Percentiles rank a stretch among this genome's conserved stretches.
phyloP scores from a whole-genome alignment of 768 basidiomycete species.

The Myochromella boudieri region DNA sequence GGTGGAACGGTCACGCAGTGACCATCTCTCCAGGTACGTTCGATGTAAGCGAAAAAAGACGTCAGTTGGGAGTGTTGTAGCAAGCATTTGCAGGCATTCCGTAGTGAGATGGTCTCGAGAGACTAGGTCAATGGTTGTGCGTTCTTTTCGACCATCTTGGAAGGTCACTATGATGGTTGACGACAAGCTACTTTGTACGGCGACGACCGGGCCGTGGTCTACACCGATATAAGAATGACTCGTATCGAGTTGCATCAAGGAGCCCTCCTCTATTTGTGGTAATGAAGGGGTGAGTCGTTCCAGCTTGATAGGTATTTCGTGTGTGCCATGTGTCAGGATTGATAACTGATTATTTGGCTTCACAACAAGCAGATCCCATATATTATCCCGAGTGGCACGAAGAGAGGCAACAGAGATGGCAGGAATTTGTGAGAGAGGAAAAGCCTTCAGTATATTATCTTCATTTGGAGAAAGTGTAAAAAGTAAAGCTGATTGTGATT shows the following conservation, averaged over 20 bases:
- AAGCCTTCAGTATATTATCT: slow-evolving; percentile 41
- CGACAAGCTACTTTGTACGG: slow-evolving; percentile 46
- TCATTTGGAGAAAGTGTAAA: slow-evolving; percentile 47
- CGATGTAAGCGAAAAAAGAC: slow-evolving; percentile 56
- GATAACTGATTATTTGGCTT: slow-evolving; percentile 53
- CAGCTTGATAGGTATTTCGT: slow-evolving; percentile 40
- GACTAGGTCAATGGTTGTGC: slow-evolving; percentile 52
- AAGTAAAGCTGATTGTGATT: slow-evolving; percentile 41
- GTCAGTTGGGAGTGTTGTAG: slow-evolving; percentile 57
- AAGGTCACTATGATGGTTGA: slow-evolving; percentile 56
- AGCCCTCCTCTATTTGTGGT: slow-evolving; percentile 8
- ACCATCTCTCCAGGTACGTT: slow-evolving; percentile 60
- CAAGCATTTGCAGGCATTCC: slow-evolving; percentile 61
- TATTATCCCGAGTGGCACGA: slow-evolving; percentile 56
- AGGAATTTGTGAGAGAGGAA: slow-evolving; percentile 30
- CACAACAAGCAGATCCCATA: slow-evolving; percentile 71
- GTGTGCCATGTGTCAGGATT: slow-evolving; percentile 61
- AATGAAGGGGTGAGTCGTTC: slow-evolving; percentile 17
- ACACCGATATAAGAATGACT: slow-evolving; percentile 13
- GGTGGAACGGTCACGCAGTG: slow-evolving; percentile 38
- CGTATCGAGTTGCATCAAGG: slow-evolving; percentile 22
- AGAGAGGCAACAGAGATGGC: slow-evolving; percentile 60
- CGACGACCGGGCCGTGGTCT: slow-evolving; percentile 36
- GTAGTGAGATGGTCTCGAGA: slow-evolving; percentile 56
- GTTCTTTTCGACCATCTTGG: slow-evolving; percentile 45